Evolutionary conservation across 73 alveolate genomes (phyloP).

Genomic region (Paraurostyla sp.): DNA sequence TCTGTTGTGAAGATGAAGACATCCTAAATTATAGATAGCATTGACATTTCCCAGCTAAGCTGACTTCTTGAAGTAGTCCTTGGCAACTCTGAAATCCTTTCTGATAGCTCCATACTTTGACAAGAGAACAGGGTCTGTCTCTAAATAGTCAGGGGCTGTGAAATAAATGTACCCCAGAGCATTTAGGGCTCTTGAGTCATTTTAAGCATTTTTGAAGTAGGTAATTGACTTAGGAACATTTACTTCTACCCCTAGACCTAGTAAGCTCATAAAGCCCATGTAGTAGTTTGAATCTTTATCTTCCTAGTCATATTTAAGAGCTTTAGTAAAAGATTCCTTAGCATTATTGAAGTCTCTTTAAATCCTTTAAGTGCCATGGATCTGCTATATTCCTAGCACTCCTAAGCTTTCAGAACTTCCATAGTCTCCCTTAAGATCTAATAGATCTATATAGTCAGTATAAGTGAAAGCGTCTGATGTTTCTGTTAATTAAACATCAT

Average conservation of each 20-base stretch:
- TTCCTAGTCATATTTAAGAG: slow-evolving; percentile 3
- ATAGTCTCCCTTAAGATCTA: slow-evolving; percentile 46
- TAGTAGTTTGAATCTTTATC: slow-evolving; percentile 52
- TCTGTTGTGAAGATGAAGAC: not conserved
- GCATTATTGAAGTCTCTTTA: slow-evolving; percentile 36
- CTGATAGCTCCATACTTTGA: slow-evolving; percentile 14
- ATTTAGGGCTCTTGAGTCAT: slow-evolving; percentile 52
- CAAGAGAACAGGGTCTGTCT: slow-evolving; percentile 10
- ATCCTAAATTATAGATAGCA: slow-evolving; percentile 51
- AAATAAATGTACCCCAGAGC: slow-evolving; percentile 55
- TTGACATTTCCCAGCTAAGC: slow-evolving; percentile 32
- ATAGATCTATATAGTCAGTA: slow-evolving; percentile 35
- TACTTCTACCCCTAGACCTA: slow-evolving; percentile 1
- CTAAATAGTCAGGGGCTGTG: slow-evolving; percentile 53
- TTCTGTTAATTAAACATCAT: slow-evolving; percentile 4
- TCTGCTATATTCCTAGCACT: slow-evolving; percentile 37
- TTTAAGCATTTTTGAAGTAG: not conserved
- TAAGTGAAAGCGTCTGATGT: not conserved
- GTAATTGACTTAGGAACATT: not conserved
- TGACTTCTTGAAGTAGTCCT: not conserved
- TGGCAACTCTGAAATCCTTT: not conserved
- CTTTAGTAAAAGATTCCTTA: slow-evolving; percentile 11
- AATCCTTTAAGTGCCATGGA: slow-evolving; percentile 47
- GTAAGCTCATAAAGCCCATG: slow-evolving; percentile 29
- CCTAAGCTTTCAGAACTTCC: slow-evolving; percentile 48